These are phyloP conservation scores for Cyclocybe cylindracea DNA, from an alignment of 768 basidiomycete species.

Conservation along the genomic window DNA sequence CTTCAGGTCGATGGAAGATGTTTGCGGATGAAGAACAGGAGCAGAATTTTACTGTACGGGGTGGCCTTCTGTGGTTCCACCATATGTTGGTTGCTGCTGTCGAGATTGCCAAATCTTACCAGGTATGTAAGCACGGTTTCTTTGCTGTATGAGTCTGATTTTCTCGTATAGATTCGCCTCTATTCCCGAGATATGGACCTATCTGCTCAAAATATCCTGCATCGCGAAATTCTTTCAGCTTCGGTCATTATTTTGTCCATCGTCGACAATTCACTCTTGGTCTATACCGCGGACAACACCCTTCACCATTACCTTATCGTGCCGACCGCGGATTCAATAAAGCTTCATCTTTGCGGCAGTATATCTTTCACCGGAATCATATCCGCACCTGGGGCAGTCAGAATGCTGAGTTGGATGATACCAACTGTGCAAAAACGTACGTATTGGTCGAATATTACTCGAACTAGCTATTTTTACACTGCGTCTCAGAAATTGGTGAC, in stretches of 20 bases:
- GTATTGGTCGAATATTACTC: slow-evolving; percentile 23
- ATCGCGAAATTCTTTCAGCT: slow-evolving; percentile 74
- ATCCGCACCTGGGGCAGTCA: slow-evolving; percentile 76
- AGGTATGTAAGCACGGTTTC: slow-evolving; percentile 44
- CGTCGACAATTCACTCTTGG: slow-evolving; percentile 92
- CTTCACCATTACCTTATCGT: slow-evolving; percentile 90
- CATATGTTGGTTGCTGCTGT: slow-evolving; percentile 92
- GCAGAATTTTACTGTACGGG: slow-evolving; percentile 82
- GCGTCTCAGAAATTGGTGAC: slow-evolving; percentile 82
- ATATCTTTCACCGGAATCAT: slow-evolving; percentile 94
- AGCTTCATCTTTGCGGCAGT: slow-evolving; percentile 88
- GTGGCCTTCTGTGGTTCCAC: slow-evolving; percentile 95
- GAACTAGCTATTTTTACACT: slow-evolving; percentile 6
- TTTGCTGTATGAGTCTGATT: not conserved
- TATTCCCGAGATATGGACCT: slow-evolving; percentile 93
- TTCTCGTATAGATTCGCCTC: slow-evolving; percentile 69
- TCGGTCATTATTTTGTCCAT: slow-evolving; percentile 87
- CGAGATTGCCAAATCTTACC: slow-evolving; percentile 77
- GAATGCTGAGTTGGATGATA: slow-evolving; percentile 97
- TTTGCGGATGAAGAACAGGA: slow-evolving; percentile 85
- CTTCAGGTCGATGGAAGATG: slow-evolving; percentile 93
- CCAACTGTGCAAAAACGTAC: slow-evolving; percentile 89
- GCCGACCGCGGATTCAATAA: slow-evolving; percentile 80
- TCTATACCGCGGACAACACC: slow-evolving; percentile 94
- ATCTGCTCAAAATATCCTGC: slow-evolving; percentile 78